Base-by-base conservation (phyloP, 805 yeast species). In the Spathaspora arborariae region DNA sequence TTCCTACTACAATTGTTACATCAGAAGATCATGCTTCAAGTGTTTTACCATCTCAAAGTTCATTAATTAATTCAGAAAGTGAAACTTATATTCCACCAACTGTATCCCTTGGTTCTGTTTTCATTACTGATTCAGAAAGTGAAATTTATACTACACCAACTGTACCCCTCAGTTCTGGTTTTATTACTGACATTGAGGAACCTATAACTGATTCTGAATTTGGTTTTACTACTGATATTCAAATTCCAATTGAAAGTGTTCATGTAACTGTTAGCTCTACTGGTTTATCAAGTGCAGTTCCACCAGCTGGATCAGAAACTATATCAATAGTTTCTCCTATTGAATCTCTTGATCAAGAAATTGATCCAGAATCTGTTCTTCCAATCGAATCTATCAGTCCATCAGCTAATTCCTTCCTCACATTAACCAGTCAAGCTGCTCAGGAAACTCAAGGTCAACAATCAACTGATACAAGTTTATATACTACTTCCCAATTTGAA, bases 1-100 rank as follows among this genome's bases (percentile, higher is more conserved):
- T 44, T 22, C 39, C 45, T 38, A 41, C 53, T 21, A 30, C 43
- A 8, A 30, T 27, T 27, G 11, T 30, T 15, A 16, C 16, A 13
- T 8, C 35, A 9, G 35, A 30, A n/a, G 4, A 13, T 13, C 3
- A 13, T 13, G n/a, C 18, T 4, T 27, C 33, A 27, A 13, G 10
- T 6, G 35, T n/a, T n/a, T n/a, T n/a, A n/a, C n/a, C n/a, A n/a
- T n/a, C n/a, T n/a, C n/a, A 4, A 9, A 30, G 35, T 30, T 10
- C 43, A 39, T 38, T n/a, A n/a, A n/a, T n/a, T n/a, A 22, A 8
- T 27, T 6, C 8, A 4, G 33, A 27, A 27, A 27, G 33, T 22
- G 24, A 22, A 22, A 22, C 24, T n/a, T n/a, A n/a, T n/a, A n/a
- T n/a, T n/a, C n/a, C n/a, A n/a, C n/a, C n/a, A n/a, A n/a, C n/a